Conservation (phyloP, 805 yeast genomes). For the Starmerella bombicola region DNA sequence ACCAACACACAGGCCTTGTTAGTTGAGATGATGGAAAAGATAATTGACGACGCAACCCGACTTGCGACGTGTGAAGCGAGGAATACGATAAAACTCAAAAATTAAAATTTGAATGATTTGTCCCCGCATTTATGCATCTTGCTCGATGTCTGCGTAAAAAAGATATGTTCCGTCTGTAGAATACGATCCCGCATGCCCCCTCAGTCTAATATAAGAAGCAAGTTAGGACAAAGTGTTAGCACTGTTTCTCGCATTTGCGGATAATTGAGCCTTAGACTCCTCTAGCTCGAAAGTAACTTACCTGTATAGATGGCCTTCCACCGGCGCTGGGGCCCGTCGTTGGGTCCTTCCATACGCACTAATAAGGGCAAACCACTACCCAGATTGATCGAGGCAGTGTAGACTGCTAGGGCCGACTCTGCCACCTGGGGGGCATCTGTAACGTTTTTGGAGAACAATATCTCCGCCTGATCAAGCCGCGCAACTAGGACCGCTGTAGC, state of each 20-base stretch:
- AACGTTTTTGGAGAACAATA: constrained; percentile 16
- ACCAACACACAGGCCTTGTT: background rate
- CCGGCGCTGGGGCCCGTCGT: background rate
- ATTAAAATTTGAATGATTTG: no score
- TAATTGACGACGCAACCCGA: background rate
- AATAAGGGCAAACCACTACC: constrained; percentile 2
- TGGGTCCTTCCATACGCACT: constrained; percentile 8
- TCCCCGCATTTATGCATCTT: no score
- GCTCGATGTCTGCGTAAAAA: constrained; percentile 9
- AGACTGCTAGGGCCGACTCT: constrained; percentile 4
- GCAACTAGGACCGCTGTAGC: constrained; percentile 12
- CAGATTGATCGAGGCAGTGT: constrained; percentile 6
- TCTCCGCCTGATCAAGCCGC: constrained; percentile 2
- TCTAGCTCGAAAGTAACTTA: no score
- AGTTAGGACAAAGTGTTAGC: no score
- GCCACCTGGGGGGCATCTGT: constrained; percentile 21
- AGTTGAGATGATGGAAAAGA: background rate
- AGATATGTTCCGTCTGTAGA: constrained; percentile 12
- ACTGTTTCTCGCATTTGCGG: no score
- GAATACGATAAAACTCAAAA: no score
- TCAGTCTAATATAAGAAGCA: no score
- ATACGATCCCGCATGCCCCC: background rate
- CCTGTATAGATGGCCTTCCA: constrained; percentile 17
- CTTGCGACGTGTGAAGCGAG: background rate
- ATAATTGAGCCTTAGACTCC: no score